Evolutionary conservation across 495 filamentous ascomycete genomes (phyloP).

Genomic region (Rusavskia elegans): DNA sequence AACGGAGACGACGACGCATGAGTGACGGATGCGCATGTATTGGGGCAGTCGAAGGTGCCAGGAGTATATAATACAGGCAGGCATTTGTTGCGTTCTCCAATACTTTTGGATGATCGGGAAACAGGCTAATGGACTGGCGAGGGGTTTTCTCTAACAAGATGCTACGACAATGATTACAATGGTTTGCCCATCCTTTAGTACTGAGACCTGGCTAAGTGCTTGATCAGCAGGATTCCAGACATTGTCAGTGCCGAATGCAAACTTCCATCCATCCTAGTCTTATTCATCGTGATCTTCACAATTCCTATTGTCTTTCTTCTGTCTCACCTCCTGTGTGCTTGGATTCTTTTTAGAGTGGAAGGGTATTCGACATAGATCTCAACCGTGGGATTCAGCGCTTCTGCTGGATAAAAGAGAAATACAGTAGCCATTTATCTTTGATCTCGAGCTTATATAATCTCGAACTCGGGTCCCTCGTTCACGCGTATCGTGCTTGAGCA

Average conservation of each 20-base stretch:
- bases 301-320: too few species aligned
- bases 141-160: neutral
- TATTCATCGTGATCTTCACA: too few species aligned
- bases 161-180: neutral
- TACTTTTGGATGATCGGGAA: neutral
- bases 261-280: neutral
- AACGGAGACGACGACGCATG: conserved; percentile 51
- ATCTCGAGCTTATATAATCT: too few species aligned
- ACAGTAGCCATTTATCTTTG: too few species aligned
- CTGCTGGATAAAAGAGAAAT: too few species aligned
- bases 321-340: too few species aligned
- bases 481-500: too few species aligned
- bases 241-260: neutral
- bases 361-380: too few species aligned
- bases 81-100: neutral
- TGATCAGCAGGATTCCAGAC: neutral
- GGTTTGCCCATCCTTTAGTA: neutral
- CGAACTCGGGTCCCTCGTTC: too few species aligned
- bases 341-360: too few species aligned
- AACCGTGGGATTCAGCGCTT: too few species aligned
- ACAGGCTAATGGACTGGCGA: neutral
- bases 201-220: neutral
- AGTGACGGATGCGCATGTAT: neutral
- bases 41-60: neutral
- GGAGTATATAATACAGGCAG: neutral